These are phyloP conservation scores for Kazachstania sp. DNA, from an alignment of 1,139 yeast genomes.

Conservation along the genomic window DNA sequence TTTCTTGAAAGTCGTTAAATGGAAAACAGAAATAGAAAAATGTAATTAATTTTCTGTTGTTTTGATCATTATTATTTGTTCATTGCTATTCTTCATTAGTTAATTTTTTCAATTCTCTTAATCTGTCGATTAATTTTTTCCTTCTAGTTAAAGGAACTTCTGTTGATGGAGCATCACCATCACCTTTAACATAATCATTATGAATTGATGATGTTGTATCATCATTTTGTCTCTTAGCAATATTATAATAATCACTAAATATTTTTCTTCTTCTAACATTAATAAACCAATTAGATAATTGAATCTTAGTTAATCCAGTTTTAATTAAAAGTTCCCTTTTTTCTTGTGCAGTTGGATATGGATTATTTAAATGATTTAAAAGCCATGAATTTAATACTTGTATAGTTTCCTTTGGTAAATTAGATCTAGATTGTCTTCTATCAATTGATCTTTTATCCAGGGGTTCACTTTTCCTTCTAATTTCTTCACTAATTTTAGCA, in stretches of 20 bases:
- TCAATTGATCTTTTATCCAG: slow-evolving; percentile 4
- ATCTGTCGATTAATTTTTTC: slow-evolving; percentile 35
- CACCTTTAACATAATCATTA: slow-evolving; percentile 4
- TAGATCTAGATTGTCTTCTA: slow-evolving; percentile 41
- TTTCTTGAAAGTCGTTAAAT: background rate
- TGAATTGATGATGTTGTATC: background rate
- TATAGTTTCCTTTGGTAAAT: slow-evolving; percentile 85
- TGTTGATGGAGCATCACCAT: slow-evolving; percentile 4
- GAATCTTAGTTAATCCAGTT: slow-evolving; percentile 87
- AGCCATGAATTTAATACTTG: slow-evolving; percentile 77
- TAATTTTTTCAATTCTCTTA: slow-evolving; percentile 28
- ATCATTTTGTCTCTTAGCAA: slow-evolving; percentile 15
- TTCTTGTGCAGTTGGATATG: slow-evolving; percentile 89
- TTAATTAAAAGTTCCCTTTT: slow-evolving; percentile 68
- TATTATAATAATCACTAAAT: slow-evolving; percentile 29
- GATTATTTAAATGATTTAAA: slow-evolving; percentile 76
- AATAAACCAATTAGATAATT: slow-evolving; percentile 92
- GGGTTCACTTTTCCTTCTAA: background rate
- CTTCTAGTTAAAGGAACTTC: slow-evolving; percentile 28
- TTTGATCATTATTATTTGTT: too few species aligned
- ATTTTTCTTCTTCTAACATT: slow-evolving; percentile 87
- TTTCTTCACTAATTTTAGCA: background rate
- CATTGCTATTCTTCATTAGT: background rate
- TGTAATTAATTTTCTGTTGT: too few species aligned
- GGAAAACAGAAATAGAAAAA: background rate